phyloP scores from a whole-genome alignment of 164 flowering plant genomes.

The Magnolia changhungtana region DNA sequence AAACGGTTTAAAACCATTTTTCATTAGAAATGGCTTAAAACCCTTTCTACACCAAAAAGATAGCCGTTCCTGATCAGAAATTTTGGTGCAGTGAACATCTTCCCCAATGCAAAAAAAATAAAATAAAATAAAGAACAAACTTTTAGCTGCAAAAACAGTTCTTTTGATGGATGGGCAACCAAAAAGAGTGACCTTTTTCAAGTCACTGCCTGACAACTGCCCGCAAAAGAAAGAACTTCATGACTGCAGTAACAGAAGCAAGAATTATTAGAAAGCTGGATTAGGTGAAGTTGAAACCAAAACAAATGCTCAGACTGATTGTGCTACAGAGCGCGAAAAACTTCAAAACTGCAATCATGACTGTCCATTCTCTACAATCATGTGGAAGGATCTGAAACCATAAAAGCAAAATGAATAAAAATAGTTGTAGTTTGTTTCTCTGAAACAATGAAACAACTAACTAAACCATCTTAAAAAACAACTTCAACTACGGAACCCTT shows the following conservation, averaged over 20 bases:
- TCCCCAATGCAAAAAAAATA: slow-evolving; percentile 61
- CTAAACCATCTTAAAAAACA: no score
- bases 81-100: slow-evolving; percentile 20
- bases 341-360: not conserved
- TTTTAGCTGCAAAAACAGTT: slow-evolving; percentile 65
- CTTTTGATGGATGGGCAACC: slow-evolving; percentile 75
- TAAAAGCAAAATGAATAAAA: no score
- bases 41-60: no score
- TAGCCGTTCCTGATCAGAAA: no score
- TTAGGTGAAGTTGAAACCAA: not conserved
- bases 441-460: no score
- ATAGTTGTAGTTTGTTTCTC: no score
- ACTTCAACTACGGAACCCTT: no score
- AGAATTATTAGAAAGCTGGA: not conserved
- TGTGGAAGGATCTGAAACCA: no score
- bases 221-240: slow-evolving; percentile 27
- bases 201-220: slow-evolving; percentile 66
- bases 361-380: no score
- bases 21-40: no score
- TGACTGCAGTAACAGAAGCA: not conserved
- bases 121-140: slow-evolving; percentile 46
- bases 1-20: no score
- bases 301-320: not conserved
- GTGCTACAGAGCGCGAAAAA: no score
- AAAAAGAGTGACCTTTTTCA: slow-evolving; percentile 62